Base-by-base conservation (phyloP, 2,329 filamentous ascomycete genomes). In the Colletotrichum abscissum region DNA sequence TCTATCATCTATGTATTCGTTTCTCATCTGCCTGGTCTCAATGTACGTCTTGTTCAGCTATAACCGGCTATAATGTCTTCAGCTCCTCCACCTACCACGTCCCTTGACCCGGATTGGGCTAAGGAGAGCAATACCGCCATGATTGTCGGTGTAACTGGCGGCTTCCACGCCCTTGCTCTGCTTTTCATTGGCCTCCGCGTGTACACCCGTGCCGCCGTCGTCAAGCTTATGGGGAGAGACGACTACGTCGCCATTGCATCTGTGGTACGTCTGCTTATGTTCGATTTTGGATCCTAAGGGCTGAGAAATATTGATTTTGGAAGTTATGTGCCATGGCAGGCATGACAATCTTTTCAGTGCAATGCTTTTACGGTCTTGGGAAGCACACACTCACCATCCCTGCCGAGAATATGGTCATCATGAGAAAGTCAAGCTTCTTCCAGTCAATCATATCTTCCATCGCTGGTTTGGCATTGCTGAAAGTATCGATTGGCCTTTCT, bases 351-450 rank as follows among this genome's bases (percentile, higher is more conserved):
- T 87, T 88, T 70, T 78, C 85, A 6, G 79, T 84, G 16, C 84
- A 88, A 75, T 79, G 81, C 2, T 76, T 82, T 4, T 79, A 86
- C 70, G 88, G 87, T 3, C 78, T 89, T 9, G 88, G 88, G 12
- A 82, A 80, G 62, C 87, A 88, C 74, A 77, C 79, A 6, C 68
- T 79, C 3, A 82, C 82, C 1, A 79, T 88, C 30, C 72, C 79
- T 1, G 62, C 72, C 0, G 54, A 76, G 1, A 82, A 84, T 59
- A 80, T 81, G 30, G 75, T 76, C n/a, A 76, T 78, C 3, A 84
- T 86, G 67, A 75, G 80, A 2, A 84, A 85, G 56, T 82, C 84
- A 56, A 80, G 82, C 35, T 88, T 84, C 75, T 82, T 84, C 60
- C 85, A 89, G 72, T 83, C 84, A 9, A 78, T 89, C 59, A 79